Base-by-base conservation (phyloP, 768 basidiomycete genomes). In the Piloderma croceum region DNA sequence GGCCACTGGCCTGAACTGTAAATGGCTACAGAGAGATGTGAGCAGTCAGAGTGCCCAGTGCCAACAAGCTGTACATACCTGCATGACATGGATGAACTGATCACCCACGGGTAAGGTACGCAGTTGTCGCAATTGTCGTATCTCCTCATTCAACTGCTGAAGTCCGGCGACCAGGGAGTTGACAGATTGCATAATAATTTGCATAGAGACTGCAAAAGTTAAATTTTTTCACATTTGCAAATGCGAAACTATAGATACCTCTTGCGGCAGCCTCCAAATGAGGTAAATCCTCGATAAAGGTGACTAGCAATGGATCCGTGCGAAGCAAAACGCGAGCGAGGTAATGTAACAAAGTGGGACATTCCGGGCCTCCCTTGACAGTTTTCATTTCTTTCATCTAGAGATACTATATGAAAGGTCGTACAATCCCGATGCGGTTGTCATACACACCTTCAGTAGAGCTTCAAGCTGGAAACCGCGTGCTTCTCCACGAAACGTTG, bases 261-360 rank as follows among this genome's bases (percentile, higher is more conserved):
- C 89, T 73, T 17, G 89, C 83, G 7, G 89, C 91, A 3, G 87
- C 77, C 56, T 92, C 89, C 3, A 96, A 50, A 54, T 78, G 81
- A 1, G 88, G 82, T 50, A 89, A 62, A 10, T 93, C 91, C 19
- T 89, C 82, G 4, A 87, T 73, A 59, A 92, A 93, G 13, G 70
- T 69, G 4, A 84, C 63, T 10, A 89, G 57, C 0, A 70, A 64
- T 0, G 83, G 74, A 53, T 92, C 81, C 5, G 71, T 72, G 22
- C 81, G 74, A 42, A 86, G 51, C 12, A 94, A 68, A 5, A 86
- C 72, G 34, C 76, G 73, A 10, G 87, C 89, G n/a, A 94, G 58
- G 55, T 90, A 94, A 58, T 94, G 92, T 10, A 96, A 69, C n/a
- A 97, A 65, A 0, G 90, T 94, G 1, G 91, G 90, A 48, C 89